A percentile compares a stretch with the other conserved stretches of the same genome.
phyloP scores from a whole-genome alignment of 495 filamentous ascomycete species.

The Aspergillus homomorphus region DNA sequence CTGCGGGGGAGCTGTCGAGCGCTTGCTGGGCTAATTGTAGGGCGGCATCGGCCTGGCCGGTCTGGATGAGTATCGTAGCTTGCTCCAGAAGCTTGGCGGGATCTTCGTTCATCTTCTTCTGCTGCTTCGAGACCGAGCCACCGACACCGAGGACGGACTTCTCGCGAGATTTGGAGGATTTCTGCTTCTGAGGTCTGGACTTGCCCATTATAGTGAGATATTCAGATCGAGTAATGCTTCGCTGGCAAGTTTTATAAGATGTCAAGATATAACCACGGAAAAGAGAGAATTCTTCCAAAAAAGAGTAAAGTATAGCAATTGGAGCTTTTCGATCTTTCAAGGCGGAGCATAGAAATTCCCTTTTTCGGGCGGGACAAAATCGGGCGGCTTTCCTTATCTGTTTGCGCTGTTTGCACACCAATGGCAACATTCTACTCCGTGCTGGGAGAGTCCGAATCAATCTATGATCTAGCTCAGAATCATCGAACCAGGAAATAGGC shows the following conservation, averaged over 20 bases:
- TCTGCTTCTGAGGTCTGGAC: constrained; percentile 44
- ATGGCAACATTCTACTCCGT: background rate
- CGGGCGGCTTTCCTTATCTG: constrained; percentile 33
- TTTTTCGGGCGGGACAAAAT: constrained; percentile 29
- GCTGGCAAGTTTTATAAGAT: background rate
- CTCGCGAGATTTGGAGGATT: constrained; percentile 42
- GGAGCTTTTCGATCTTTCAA: background rate
- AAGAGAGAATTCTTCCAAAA: constrained; percentile 1
- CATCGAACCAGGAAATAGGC: background rate
- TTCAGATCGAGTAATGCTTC: background rate
- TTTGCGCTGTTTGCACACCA: constrained; percentile 48
- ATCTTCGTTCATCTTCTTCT: constrained; percentile 47
- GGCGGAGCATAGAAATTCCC: constrained; percentile 13
- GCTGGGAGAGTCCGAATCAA: background rate
- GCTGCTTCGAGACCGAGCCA: constrained; percentile 42
- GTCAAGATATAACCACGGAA: constrained; percentile 1
- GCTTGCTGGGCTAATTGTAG: constrained; percentile 62
- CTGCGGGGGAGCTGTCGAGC: constrained; percentile 44
- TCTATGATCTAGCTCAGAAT: background rate
- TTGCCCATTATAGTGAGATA: constrained; percentile 37
- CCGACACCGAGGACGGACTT: constrained; percentile 48
- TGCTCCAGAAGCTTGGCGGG: constrained; percentile 59
- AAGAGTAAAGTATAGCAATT: background rate
- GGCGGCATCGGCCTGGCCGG: constrained; percentile 66
- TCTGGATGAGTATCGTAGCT: constrained; percentile 67